Evolutionary conservation across 2,329 filamentous ascomycete genomes (phyloP), one percentile per base, ranked within the genome.

Genomic region (Microascus cirrosus): DNA sequence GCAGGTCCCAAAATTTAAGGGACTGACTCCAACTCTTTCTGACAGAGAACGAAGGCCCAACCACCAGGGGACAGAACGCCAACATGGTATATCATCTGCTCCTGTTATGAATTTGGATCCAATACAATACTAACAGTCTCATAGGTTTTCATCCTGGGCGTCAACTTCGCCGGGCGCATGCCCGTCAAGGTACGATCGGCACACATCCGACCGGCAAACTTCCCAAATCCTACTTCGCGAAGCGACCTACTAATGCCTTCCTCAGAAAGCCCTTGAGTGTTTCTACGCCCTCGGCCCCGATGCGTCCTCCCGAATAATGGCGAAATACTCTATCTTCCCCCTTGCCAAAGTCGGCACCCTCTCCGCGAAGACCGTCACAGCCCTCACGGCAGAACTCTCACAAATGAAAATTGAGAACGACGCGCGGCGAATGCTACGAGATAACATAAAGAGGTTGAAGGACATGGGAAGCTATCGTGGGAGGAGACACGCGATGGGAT

Each of bases 401-500:
- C 86, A 85, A 58, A 92, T 99, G 90, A 95, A 88, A 60, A 90
- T 97, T 66, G 94, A 96, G 72, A 95, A 88, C 71, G 92, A 97
- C 66, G 79, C 95, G 62, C 79, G 84, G 66, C 82, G 87, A 68
- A 76, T 89, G 60, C 74, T 96, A 42, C 80, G 86, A 66, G 90
- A 96, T 55, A 94, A 97, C 67, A 95, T 99, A 64, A 79, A 79
- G 69, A 79, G 93, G 60, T 67, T 99, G 71, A 89, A 88, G 69
- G 92, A 96, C 66, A 96, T 96, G 77, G 92, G 92, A 55, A 85
- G 87, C 3, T 95, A 95, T 69, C 79, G 94, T 57, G 94, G 94
- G 63, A 85, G 89, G 70, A 79, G 94, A 63, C 94, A 99, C 77
- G 93, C 93, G 59, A 92, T 97, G 87, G 84, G 86, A 60, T 74